phyloP scores from a whole-genome alignment of 2,329 filamentous ascomycete genomes.

The Amauroascus niger region DNA sequence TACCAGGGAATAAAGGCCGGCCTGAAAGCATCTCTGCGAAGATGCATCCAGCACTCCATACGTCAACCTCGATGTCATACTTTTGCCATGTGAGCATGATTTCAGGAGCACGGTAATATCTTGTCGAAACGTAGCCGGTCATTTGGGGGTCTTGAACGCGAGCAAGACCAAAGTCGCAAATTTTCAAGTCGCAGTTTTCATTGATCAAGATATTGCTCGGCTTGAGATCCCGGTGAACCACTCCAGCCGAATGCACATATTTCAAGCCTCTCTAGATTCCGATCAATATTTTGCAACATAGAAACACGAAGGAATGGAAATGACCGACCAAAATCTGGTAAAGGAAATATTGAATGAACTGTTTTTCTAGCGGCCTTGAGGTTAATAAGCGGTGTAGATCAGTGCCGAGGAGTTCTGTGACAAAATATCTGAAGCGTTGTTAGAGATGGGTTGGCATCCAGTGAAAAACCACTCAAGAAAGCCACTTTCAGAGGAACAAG shows the following conservation, averaged over 20 bases:
- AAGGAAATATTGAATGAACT: conserved; percentile 99
- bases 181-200: conserved; percentile 98
- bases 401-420: conserved; percentile 93
- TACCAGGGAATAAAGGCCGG: conserved; percentile 95
- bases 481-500: not conserved
- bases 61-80: conserved; percentile 97
- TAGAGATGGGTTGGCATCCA: not conserved
- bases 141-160: conserved; percentile 98
- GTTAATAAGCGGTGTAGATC: conserved; percentile 92
- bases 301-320: not conserved
- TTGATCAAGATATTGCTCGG: conserved; percentile 99
- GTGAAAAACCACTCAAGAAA: not conserved
- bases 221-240: conserved; percentile 95
- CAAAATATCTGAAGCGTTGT: conserved; percentile 64
- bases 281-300: not conserved
- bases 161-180: conserved; percentile 95
- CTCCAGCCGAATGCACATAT: conserved; percentile 97
- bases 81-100: conserved; percentile 99
- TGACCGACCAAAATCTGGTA: conserved; percentile 88
- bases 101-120: conserved; percentile 97
- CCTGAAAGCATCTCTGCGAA: conserved; percentile 94
- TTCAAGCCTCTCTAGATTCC: conserved; percentile 73
- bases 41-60: conserved; percentile 98
- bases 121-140: conserved; percentile 96
- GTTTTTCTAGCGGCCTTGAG: conserved; percentile 91